Base-by-base conservation (phyloP, 2,329 filamentous ascomycete species). In the Penicillium palitans region DNA sequence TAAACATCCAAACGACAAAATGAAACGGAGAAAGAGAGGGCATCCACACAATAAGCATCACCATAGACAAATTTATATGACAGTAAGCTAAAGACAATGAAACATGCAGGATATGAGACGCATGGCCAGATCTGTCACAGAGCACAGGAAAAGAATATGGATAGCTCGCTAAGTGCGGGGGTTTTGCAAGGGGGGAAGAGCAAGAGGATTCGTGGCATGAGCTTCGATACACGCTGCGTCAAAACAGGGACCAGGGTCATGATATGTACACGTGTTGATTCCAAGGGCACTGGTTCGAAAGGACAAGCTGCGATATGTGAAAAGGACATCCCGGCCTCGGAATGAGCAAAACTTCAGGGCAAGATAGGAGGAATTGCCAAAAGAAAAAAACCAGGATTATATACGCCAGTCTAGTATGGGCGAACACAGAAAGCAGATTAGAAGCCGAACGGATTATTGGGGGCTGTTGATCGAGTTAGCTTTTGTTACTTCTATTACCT, bases 391-490 rank as follows among this genome's bases (percentile, higher is more conserved):
- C 55, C 55, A 51, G 48, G 33, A 61, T 65, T 71, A 72, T 72
- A 69, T 72, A 73, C 64, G 68, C 58, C 58, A 61, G 24, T 42
- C 42, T 39, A 52, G 50, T 39, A 44, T 52, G 46, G 13, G 15
- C 15, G 42, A 47, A 54, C 51, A 31, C 42, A 45, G 51, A 31
- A 44, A 44, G n/a, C 52, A 53, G 17, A 51, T 64, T 81, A 89
- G 67, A 89, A 90, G 41, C 87, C 87, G 73, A 90, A 90, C 2
- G 87, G 87, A 72, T 90, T 90, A 68, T 87, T 81, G 51, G 87
- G 86, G 58, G 87, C 87, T 89, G 21, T 50, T n/a, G 50, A 35
- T 39, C 27, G 31, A 33, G 54, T 68, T 64, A 69, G 63, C 41
- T 46, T 54, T 4, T 17, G 25, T 27, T 52, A 3, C 15, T 13